Conservation (phyloP, 2,329 filamentous ascomycete species). For the Xylariaceae sp. region DNA sequence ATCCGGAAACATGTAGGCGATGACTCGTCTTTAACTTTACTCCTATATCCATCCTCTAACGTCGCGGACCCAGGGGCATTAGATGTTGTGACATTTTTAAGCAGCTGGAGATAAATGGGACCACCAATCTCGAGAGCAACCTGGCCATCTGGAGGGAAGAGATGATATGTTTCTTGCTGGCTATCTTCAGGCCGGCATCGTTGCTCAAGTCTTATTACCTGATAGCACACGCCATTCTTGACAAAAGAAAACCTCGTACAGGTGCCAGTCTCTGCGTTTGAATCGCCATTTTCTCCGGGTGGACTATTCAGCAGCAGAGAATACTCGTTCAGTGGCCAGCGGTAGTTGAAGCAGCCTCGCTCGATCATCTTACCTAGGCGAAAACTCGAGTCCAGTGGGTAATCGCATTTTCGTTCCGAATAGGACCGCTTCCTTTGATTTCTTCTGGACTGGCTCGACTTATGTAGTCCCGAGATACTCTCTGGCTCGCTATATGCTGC, state of each 20-base stretch:
- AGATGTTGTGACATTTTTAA: constrained; percentile 2
- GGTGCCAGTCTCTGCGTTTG: constrained; percentile 14
- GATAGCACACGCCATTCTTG: constrained; percentile 21
- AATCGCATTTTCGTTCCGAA: neutral
- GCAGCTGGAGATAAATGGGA: constrained; percentile 5
- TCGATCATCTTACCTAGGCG: constrained; percentile 20
- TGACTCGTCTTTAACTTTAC: neutral
- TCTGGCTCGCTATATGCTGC: neutral
- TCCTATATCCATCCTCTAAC: neutral
- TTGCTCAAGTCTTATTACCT: constrained; percentile 20
- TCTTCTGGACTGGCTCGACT: neutral
- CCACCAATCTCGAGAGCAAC: constrained; percentile 16
- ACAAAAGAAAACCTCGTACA: constrained; percentile 21
- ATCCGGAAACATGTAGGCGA: neutral
- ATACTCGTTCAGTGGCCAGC: constrained; percentile 21
- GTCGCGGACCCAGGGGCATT: too few relatives aligned
- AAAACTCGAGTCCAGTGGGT: constrained; percentile 11
- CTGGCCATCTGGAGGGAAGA: neutral
- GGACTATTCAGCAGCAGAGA: constrained; percentile 6
- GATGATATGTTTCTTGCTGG: neutral
- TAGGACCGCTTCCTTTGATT: too few relatives aligned
- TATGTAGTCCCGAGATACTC: neutral
- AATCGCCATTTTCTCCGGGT: neutral
- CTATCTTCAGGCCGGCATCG: constrained; percentile 1
- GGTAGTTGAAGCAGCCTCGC: constrained; percentile 22